Base-by-base conservation (phyloP, 371 early-diverging fungal species). In the Mucor indicus region DNA sequence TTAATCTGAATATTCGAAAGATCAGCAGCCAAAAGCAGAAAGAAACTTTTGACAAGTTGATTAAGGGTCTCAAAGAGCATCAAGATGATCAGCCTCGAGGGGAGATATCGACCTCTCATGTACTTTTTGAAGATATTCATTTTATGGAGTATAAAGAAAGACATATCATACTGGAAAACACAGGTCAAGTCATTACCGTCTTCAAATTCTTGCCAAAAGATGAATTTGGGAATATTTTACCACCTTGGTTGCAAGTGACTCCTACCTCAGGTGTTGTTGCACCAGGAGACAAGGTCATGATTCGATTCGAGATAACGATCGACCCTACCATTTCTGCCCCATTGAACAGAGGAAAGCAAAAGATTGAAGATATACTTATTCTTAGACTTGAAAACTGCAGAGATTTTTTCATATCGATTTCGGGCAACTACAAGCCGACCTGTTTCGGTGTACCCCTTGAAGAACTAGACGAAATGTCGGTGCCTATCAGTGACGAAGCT, bases 41-140 rank as follows among this genome's bases (percentile, higher is more conserved):
- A 16, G 62, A 64, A 6, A 81, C 83, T 1, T 62, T 76, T 30
- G 68, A 72, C 12, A 80, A 75, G 3, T 73, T 95, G 1, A 57
- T 81, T 20, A 77, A 86, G 23, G 89, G 87, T 39, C 69, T 93
- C 31, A 89, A 86, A 48, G 83, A 79, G 33, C 82, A 81, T 13
- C 89, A 89, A 53, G 94, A 95, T 55, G 87, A 89, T 30, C 76
- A 86, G 31, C 92, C 97, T 0, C 85, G 83, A 3, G 83, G 90
- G 4, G 69, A 61, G 0, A 64, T 93, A 5, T 79, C 83, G 0
- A 55, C 77, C 4, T 81, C 82, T 2, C 67, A 69, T 32, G 60
- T 93, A 0, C 78, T 84, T 24, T 92, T 92, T 75, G 95, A 87
- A n/a, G 73, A 77, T 13, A 85, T 93, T n/a, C 53, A 66, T n/a